These are phyloP conservation scores for Bipolaris bicolor DNA, from an alignment of 2,329 filamentous ascomycete species.

Conservation along the genomic window DNA sequence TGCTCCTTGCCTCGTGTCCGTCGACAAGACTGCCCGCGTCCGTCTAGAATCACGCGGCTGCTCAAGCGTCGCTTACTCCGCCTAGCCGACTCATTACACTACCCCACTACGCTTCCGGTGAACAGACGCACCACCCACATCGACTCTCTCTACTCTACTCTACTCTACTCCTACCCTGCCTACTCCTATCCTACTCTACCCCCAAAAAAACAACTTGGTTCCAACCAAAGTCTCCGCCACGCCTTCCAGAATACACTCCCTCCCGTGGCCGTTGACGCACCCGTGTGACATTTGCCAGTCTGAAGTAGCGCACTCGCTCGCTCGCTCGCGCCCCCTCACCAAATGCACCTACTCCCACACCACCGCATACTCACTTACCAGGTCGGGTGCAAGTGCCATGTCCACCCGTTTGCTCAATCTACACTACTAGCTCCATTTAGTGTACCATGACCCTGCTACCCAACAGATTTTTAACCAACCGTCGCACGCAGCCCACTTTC, in stretches of 20 bases:
- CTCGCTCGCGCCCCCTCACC: constrained; percentile 2
- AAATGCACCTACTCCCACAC: constrained; percentile 22
- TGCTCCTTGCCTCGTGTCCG: not conserved
- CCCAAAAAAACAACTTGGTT: constrained; percentile 11
- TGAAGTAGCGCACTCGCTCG: constrained; percentile 13
- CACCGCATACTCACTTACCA: constrained; percentile 1
- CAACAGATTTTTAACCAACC: no score
- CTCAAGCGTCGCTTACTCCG: constrained; percentile 29
- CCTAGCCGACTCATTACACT: constrained; percentile 17
- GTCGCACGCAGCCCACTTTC: no score
- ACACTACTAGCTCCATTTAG: no score
- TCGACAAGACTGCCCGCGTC: constrained; percentile 27
- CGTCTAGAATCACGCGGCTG: constrained; percentile 30
- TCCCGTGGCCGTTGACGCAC: not conserved
- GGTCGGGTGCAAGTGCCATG: no score
- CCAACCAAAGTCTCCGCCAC: not conserved
- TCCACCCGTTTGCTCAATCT: no score
- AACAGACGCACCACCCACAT: constrained; percentile 28
- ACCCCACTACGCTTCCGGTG: constrained; percentile 34
- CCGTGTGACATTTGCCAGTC: not conserved
- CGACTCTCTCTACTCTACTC: constrained; percentile 1
- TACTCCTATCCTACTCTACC: no score
- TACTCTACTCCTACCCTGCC: no score
- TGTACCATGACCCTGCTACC: no score
- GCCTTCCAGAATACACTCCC: not conserved